Conservation (phyloP, 164 flowering plant species). For the Protea cynaroides region DNA sequence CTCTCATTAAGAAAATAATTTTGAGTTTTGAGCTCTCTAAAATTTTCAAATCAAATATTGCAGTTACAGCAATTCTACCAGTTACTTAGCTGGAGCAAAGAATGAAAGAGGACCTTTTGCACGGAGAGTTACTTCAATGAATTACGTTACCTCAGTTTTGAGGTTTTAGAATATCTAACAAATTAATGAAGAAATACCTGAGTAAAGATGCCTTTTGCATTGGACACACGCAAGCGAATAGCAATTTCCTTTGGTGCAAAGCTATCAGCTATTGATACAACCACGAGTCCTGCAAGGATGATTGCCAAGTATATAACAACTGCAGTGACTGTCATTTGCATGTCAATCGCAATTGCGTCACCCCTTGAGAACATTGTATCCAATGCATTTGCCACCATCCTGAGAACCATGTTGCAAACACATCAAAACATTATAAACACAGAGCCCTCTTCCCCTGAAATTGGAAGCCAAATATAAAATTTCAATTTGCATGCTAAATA, state of each 20-base stretch:
- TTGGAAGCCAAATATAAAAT: too few species aligned
- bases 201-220: slow-evolving; percentile 87
- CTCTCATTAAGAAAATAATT: too few species aligned
- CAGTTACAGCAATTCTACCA: too few species aligned
- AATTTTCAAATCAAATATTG: too few species aligned
- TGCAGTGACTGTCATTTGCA: slow-evolving; percentile 91
- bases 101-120: too few species aligned
- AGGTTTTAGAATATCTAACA: not conserved
- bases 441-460: too few species aligned
- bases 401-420: slow-evolving; percentile 21
- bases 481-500: too few species aligned
- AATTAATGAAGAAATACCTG: slow-evolving; percentile 56
- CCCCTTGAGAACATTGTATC: slow-evolving; percentile 68
- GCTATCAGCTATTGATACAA: slow-evolving; percentile 96
- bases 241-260: slow-evolving; percentile 87
- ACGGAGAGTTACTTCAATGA: not conserved
- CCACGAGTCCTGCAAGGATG: slow-evolving; percentile 73
- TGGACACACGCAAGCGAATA: slow-evolving; percentile 67
- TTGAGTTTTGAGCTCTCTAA: too few species aligned
- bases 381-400: slow-evolving; percentile 89
- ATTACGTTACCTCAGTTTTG: not conserved
- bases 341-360: slow-evolving; percentile 87
- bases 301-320: slow-evolving; percentile 82
- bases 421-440: not conserved
- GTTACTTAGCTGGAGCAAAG: too few species aligned